These are phyloP conservation scores for Gillenia trifoliata DNA, from an alignment of 306 rosid genomes.

Conservation along the genomic window DNA sequence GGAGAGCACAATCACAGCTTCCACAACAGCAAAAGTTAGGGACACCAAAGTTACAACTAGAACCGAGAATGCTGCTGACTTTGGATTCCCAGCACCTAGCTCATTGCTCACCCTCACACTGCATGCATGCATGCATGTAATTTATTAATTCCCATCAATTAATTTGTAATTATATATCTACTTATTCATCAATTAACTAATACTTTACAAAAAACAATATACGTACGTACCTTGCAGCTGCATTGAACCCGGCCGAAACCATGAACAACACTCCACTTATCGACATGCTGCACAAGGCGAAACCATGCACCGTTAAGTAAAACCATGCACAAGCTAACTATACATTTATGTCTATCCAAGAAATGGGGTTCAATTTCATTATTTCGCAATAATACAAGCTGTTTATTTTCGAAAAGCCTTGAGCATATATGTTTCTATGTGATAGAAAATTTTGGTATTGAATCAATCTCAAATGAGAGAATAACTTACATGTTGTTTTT, in stretches of 20 bases:
- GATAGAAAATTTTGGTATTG: neutral
- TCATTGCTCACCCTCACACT: slow-evolving; percentile 76
- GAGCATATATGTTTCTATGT: neutral
- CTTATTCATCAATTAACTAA: neutral
- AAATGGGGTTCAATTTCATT: neutral
- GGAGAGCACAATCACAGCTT: slow-evolving; percentile 40
- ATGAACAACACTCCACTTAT: slow-evolving; percentile 39
- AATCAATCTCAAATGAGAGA: neutral
- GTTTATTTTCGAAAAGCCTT: too few species aligned
- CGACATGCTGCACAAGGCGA: slow-evolving; percentile 43
- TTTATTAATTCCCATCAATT: neutral
- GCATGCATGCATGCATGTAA: neutral
- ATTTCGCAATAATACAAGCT: neutral
- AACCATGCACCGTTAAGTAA: neutral
- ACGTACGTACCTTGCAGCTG: slow-evolving; percentile 57
- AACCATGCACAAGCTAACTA: neutral
- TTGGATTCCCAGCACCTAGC: slow-evolving; percentile 65
- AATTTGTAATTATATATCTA: neutral
- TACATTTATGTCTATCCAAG: neutral
- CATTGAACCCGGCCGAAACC: slow-evolving; percentile 60
- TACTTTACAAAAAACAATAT: neutral
- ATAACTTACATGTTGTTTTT: too few species aligned
- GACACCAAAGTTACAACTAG: slow-evolving; percentile 38
- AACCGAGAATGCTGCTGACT: slow-evolving; percentile 58
- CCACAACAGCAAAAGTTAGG: slow-evolving; percentile 30